phyloP scores from a whole-genome alignment of 306 rosid species.

The Dalbergia oliveri region DNA sequence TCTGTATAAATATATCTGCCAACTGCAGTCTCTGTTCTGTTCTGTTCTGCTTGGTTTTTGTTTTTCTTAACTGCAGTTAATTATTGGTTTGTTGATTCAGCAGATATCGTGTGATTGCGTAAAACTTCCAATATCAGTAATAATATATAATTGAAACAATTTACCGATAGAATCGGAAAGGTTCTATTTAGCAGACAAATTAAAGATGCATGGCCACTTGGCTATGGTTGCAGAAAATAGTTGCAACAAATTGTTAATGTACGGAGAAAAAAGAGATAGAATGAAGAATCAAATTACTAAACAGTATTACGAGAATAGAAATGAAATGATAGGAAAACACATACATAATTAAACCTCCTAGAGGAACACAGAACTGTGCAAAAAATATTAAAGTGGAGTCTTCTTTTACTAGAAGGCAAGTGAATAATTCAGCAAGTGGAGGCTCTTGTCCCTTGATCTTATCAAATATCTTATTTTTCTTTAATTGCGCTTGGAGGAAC shows the following conservation, averaged over 20 bases:
- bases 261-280: neutral
- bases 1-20: constrained; percentile 1
- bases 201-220: neutral
- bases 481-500: neutral
- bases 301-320: neutral
- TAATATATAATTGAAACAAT: neutral
- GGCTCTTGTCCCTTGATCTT: too few species aligned
- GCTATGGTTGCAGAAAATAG: neutral
- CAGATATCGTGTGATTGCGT: neutral
- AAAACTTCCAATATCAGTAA: neutral
- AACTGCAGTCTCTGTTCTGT: constrained; percentile 21
- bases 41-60: neutral
- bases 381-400: too few species aligned
- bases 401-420: too few species aligned
- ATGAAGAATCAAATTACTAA: neutral
- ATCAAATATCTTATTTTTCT: neutral
- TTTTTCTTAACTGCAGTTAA: constrained; percentile 1
- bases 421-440: too few species aligned
- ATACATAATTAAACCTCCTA: neutral
- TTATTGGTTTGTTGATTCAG: neutral
- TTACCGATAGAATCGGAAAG: neutral
- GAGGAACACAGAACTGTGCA: neutral
- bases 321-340: neutral
- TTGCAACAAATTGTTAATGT: neutral
- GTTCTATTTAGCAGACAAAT: neutral